Conservation (phyloP, 1,284 basidiomycete species). For the Anthracocystis walkeri region DNA sequence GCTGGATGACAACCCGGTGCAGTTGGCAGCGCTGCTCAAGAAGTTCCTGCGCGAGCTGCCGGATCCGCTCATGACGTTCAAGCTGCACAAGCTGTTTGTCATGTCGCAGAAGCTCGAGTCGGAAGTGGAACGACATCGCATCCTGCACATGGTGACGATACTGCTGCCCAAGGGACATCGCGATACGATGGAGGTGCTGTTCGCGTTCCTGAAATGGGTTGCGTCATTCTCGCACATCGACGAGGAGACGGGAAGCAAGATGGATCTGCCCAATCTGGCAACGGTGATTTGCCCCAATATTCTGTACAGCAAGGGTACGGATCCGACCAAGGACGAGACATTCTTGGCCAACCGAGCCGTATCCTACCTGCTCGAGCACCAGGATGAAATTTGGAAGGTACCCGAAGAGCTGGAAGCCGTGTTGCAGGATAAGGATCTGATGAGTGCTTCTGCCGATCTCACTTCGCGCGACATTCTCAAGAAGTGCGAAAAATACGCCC, state of each 20-base stretch:
- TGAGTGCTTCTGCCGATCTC: slow-evolving; percentile 60
- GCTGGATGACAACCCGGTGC: slow-evolving; percentile 94
- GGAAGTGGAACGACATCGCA: slow-evolving; percentile 82
- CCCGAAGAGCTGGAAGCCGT: slow-evolving; percentile 63
- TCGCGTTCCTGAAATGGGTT: slow-evolving; percentile 99
- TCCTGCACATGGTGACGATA: slow-evolving; percentile 86
- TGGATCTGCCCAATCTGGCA: slow-evolving; percentile 97
- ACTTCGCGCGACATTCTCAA: slow-evolving; percentile 63
- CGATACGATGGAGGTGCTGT: slow-evolving; percentile 96
- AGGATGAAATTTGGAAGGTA: slow-evolving; percentile 81
- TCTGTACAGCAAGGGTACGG: slow-evolving; percentile 83
- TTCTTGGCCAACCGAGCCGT: slow-evolving; percentile 82
- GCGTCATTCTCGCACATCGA: slow-evolving; percentile 98
- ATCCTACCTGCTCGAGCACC: slow-evolving; percentile 81
- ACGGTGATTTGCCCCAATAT: slow-evolving; percentile 98
- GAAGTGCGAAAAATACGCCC: slow-evolving; percentile 64
- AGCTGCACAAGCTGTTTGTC: slow-evolving; percentile 88
- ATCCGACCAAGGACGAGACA: slow-evolving; percentile 91
- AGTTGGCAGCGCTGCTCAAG: slow-evolving; percentile 94
- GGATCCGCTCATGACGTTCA: slow-evolving; percentile 94
- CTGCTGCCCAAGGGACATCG: slow-evolving; percentile 92
- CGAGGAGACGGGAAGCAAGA: slow-evolving; percentile 97
- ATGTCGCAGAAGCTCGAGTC: slow-evolving; percentile 84
- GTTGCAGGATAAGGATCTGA: slow-evolving; percentile 64
- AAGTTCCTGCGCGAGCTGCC: slow-evolving; percentile 96